Percentiles rank a stretch among this genome's conserved stretches.
Evolutionary conservation across 2,329 filamentous ascomycete genomes (phyloP).

Genomic region (Aspergillus udagawae): DNA sequence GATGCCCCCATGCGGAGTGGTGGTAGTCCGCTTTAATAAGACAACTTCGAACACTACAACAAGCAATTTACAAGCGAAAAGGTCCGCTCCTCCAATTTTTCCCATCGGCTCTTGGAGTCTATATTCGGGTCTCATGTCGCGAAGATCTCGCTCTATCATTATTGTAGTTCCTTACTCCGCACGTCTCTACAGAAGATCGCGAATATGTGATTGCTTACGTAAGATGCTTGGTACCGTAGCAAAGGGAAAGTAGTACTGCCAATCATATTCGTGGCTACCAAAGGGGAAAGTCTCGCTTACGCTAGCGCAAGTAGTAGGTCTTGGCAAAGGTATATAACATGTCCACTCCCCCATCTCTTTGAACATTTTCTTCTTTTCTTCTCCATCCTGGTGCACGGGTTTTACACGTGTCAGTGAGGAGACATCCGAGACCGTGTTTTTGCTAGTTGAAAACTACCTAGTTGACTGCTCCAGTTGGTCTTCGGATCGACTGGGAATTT

Average conservation of each 20-base stretch:
- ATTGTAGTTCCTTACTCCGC: no score
- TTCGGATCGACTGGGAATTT: slow-evolving; percentile 73
- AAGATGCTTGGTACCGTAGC: not conserved
- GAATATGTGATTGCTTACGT: not conserved
- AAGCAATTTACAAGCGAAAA: no score
- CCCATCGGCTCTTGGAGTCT: no score
- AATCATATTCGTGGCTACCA: not conserved
- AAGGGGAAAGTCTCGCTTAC: slow-evolving; percentile 21
- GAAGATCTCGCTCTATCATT: not conserved
- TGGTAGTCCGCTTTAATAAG: not conserved
- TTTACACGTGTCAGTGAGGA: slow-evolving; percentile 82
- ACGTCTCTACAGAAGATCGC: not conserved
- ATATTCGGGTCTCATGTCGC: not conserved
- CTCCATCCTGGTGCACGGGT: slow-evolving; percentile 55
- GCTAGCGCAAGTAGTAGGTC: slow-evolving; percentile 19
- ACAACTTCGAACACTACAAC: not conserved
- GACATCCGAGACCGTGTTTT: slow-evolving; percentile 82
- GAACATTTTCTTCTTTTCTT: slow-evolving; percentile 33
- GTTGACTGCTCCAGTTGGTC: slow-evolving; percentile 72
- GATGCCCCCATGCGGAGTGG: no score
- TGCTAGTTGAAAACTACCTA: slow-evolving; percentile 85
- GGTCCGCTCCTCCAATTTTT: no score
- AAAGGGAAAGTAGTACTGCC: not conserved
- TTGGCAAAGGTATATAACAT: slow-evolving; percentile 23
- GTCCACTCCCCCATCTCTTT: slow-evolving; percentile 9